phyloP scores from a whole-genome alignment of 2,329 filamentous ascomycete species.

The Chalaropsis ovoidea region DNA sequence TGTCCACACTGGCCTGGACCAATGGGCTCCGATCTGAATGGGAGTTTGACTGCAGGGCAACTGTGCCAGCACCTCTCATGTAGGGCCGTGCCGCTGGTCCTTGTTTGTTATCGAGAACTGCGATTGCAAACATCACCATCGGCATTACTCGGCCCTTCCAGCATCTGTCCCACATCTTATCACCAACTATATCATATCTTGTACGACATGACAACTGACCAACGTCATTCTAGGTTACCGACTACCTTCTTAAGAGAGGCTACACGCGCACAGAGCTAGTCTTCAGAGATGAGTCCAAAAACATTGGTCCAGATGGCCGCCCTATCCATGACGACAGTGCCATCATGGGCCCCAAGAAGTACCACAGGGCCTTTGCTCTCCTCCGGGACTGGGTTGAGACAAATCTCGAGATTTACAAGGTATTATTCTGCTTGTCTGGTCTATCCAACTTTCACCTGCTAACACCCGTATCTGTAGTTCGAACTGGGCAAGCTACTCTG shows the following conservation, averaged over 20 bases:
- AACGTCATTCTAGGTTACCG: constrained; percentile 52
- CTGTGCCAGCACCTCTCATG: background rate
- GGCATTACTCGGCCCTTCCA: background rate
- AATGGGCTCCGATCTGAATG: background rate
- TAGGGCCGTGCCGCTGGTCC: background rate
- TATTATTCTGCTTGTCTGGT: constrained; percentile 32
- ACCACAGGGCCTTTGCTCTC: constrained; percentile 61
- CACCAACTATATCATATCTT: background rate
- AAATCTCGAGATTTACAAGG: constrained; percentile 88
- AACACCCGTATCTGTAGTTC: constrained; percentile 44
- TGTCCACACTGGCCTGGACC: background rate
- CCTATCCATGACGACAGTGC: constrained; percentile 56
- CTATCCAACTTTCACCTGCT: background rate
- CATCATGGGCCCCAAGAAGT: constrained; percentile 61
- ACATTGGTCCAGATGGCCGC: constrained; percentile 69
- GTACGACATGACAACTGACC: background rate
- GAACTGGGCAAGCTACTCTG: constrained; percentile 81
- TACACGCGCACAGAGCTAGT: constrained; percentile 88
- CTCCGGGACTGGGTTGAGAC: constrained; percentile 80
- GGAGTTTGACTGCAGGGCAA: background rate
- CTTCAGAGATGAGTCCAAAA: constrained; percentile 79
- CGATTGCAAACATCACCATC: no score
- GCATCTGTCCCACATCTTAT: background rate
- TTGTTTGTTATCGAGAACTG: no score
- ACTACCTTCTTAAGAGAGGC: constrained; percentile 91